Conservation (phyloP, 2,329 filamentous ascomycete species). For the Leptographium galeiforme region DNA sequence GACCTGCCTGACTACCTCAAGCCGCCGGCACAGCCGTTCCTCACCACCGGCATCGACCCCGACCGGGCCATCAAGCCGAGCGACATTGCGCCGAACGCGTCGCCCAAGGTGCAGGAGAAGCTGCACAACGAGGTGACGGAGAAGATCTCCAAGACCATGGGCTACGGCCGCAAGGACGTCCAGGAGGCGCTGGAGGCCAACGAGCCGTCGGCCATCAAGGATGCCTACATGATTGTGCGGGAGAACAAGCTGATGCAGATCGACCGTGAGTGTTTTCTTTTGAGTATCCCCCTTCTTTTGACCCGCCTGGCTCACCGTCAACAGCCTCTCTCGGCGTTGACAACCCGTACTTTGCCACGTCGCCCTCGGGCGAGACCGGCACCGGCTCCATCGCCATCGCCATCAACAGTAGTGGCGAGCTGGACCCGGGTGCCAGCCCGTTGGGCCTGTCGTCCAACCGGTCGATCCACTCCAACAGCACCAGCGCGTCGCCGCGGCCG, state of each 20-base stretch:
- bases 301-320: slow-evolving; percentile 2
- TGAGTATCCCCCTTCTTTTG: too few relatives aligned
- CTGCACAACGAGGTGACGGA: slow-evolving; percentile 85
- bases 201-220: slow-evolving; percentile 95
- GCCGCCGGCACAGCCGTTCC: slow-evolving; percentile 79
- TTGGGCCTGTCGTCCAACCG: slow-evolving; percentile 42
- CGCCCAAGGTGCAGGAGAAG: slow-evolving; percentile 70
- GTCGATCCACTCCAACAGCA: slow-evolving; percentile 36
- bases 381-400: slow-evolving; percentile 41
- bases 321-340: slow-evolving; percentile 35
- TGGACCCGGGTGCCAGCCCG: slow-evolving; percentile 30
- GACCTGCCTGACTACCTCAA: slow-evolving; percentile 78
- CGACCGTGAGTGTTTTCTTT: slow-evolving; percentile 64
- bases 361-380: slow-evolving; percentile 37
- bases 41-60: slow-evolving; percentile 86
- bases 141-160: slow-evolving; percentile 96
- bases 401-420: slow-evolving; percentile 18
- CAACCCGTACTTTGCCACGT: slow-evolving; percentile 28
- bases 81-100: slow-evolving; percentile 66
- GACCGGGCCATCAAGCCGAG: slow-evolving; percentile 80
- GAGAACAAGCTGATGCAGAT: slow-evolving; percentile 97
- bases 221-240: slow-evolving; percentile 93
- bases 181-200: slow-evolving; percentile 84
- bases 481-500: slow-evolving; percentile 34
- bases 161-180: slow-evolving; percentile 88